phyloP scores from a whole-genome alignment of 495 filamentous ascomycete genomes.

The Penicillium angulare region DNA sequence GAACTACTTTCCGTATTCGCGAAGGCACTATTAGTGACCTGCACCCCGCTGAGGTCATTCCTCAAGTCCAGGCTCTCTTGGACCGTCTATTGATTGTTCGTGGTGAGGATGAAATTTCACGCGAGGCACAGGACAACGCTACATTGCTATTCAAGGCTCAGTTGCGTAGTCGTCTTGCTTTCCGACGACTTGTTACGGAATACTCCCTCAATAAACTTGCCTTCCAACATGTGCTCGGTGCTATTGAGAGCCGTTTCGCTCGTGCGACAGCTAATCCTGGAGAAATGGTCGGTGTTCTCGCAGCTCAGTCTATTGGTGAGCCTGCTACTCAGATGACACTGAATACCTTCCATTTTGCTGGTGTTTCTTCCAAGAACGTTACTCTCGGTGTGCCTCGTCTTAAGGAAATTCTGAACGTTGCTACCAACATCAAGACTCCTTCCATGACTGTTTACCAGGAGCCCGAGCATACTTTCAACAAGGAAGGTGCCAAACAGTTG shows the following conservation, averaged over 20 bases:
- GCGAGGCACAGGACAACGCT: constrained; percentile 83
- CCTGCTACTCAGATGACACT: constrained; percentile 99
- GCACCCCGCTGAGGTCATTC: constrained; percentile 84
- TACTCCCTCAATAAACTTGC: constrained; percentile 86
- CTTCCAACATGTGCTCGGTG: constrained; percentile 88
- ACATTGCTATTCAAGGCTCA: constrained; percentile 89
- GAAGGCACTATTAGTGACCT: constrained; percentile 82
- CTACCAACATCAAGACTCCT: constrained; percentile 96
- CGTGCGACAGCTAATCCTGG: constrained; percentile 80
- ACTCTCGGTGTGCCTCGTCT: constrained; percentile 98
- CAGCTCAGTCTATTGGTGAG: constrained; percentile 97
- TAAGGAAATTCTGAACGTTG: constrained; percentile 98
- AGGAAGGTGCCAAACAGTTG: constrained; percentile 80
- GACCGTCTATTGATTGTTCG: constrained; percentile 79
- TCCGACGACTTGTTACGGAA: constrained; percentile 81
- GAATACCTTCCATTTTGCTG: constrained; percentile 99
- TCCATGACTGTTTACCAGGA: constrained; percentile 93
- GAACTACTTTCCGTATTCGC: constrained; percentile 86
- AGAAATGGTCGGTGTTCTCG: constrained; percentile 98
- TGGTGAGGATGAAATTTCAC: constrained; percentile 75
- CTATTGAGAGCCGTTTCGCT: constrained; percentile 82
- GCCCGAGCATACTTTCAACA: constrained; percentile 50
- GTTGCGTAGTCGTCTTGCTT: constrained; percentile 84
- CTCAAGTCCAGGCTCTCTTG: constrained; percentile 72
- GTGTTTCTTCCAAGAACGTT: constrained; percentile 99